Conservation (phyloP, 108 stramenopile genomes). For the Phaeodactylum tricornutum region DNA sequence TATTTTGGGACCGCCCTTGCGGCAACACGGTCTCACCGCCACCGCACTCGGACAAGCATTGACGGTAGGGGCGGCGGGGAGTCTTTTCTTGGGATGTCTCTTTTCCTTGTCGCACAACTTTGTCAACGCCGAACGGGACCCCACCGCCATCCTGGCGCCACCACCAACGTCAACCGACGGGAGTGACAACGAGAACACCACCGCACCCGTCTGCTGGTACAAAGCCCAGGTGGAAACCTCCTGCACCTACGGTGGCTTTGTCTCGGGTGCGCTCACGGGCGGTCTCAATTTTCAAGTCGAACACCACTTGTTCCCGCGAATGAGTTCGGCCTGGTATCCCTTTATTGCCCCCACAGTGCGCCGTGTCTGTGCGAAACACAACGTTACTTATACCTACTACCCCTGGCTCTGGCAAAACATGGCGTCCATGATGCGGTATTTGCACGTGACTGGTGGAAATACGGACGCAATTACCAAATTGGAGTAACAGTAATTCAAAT, state of each 20-base stretch:
- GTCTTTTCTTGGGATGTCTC: constrained; percentile 58
- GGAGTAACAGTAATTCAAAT: no score
- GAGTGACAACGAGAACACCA: constrained; percentile 48
- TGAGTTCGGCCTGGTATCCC: constrained; percentile 92
- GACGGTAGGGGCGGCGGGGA: constrained; percentile 66
- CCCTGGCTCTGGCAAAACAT: constrained; percentile 79
- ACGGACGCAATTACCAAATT: no score
- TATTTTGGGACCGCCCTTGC: constrained; percentile 60
- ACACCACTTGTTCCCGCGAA: constrained; percentile 91
- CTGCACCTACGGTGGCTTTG: constrained; percentile 80
- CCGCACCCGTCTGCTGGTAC: constrained; percentile 77
- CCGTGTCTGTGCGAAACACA: constrained; percentile 85
- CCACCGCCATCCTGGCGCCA: constrained; percentile 32
- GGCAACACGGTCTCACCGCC: constrained; percentile 34
- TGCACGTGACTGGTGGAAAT: constrained; percentile 75
- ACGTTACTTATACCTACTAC: constrained; percentile 84
- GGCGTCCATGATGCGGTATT: constrained; percentile 62
- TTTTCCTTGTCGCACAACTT: constrained; percentile 96
- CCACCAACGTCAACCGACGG: no score
- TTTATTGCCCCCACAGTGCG: constrained; percentile 95
- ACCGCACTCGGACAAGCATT: constrained; percentile 33
- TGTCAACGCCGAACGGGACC: constrained; percentile 74
- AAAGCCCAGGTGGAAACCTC: constrained; percentile 87
- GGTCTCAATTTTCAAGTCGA: constrained; percentile 93
- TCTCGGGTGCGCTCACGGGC: constrained; percentile 78